Evolutionary conservation across 805 yeast genomes (phyloP), one percentile per base, ranked within the genome.

Genomic region (Yamadazyma olivae): DNA sequence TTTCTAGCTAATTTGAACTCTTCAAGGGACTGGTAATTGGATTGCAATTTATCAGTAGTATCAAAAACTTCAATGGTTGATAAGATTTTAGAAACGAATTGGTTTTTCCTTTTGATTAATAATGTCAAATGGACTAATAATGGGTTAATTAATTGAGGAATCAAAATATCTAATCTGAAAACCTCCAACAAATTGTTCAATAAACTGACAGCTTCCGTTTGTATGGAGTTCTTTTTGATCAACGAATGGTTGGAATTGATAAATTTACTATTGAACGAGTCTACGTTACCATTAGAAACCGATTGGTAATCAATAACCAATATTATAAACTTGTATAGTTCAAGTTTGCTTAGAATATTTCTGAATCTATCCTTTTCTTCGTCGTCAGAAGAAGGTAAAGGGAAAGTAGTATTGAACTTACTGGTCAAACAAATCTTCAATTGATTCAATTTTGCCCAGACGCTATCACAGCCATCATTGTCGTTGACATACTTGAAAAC

Each of bases 291-390:
- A 20, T 67, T 63, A n/a, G 77, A 70, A 28, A 69, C 62, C 29
- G 69, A 59, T 35, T 72, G 71, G 38, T 68, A 64, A 46, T 69
- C 73, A 25, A 71, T 61, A 6, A 67, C 67, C 5, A 61, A 47
- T 38, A 59, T 77, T 8, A 87, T 74, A 40, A 90, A 79, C 57
- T 83, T 86, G 35, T 82, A 64, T n/a, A 83, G 67, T 19, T 90
- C 81, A n/a, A 84, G 61, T 55, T 75, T 79, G 31, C 79, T 64
- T 10, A 83, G 78, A 25, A 79, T 57, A 31, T 78, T 72, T 54
- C 80, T 71, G 23, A 64, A 50, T 20, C 58, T 48, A 46, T 76
- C 80, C 24, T 68, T 65, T 41, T 75, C 85, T 16, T 59, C 62
- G 38, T 67, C 64, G 36, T 69, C 77, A 14, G 68, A 59, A 12